Evolutionary conservation across 805 yeast genomes (phyloP), one percentile per base, ranked within the genome.

Genomic region (Nakazawaea siamensis): DNA sequence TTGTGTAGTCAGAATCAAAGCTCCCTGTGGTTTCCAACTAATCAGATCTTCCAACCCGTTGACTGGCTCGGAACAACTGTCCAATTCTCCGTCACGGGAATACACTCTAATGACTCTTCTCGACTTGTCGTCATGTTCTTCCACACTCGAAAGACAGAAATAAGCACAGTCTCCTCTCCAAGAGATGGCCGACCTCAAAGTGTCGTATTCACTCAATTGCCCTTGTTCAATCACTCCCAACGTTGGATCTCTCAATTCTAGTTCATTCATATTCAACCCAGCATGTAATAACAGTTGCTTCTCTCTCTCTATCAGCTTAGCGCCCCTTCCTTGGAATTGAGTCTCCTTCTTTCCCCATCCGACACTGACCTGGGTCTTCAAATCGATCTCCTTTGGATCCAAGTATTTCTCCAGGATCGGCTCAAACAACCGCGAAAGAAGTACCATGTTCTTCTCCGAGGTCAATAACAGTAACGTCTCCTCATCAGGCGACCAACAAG

Each of bases 291-390:
- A 56, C 2, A 76, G 70, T 34, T 52, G 53, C 38, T 61, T 58
- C 46, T 71, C 81, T 57, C 90, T 69, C 57, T 82, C 94, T 41
- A 73, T 51, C 6, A 82, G 86, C 48, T 79, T 80, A 20, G 83
- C 92, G 43, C 98, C 98, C 50, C 73, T 79, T 34, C 99, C 99
- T 57, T 81, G 77, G 57, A 92, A 92, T 59, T 92, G 99, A 0
- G 99, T 92, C 55, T 90, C 97, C 46, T 80, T 79, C 42, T 81
- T 83, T 51, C 99, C 99, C 99, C 99, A 92, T 18, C 99, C 99
- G 28, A 92, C 96, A 18, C 90, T 80, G 24, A 92, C 96, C 51
- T 92, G 95, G 45, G 77, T 79, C 21, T 66, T 62, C 33, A 73
- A 58, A 23, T 60, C 54, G 31, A 88, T 64, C 52, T 92, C 98